Base-by-base conservation (phyloP, 805 yeast genomes). In the Naumovozyma baii region DNA sequence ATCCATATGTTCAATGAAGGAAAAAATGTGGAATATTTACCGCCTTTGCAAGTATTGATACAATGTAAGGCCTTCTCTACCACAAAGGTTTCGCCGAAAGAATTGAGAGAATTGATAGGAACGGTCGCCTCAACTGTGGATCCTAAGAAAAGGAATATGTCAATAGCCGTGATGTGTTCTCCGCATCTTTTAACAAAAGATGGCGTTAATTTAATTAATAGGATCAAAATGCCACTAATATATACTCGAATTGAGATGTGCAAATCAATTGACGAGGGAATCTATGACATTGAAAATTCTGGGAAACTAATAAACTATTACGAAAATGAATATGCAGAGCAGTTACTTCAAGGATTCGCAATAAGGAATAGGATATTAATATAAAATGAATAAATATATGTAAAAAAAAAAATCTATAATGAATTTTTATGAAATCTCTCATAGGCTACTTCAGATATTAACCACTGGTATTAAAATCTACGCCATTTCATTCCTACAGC, bases 401-500 rank as follows among this genome's bases (percentile, higher is more conserved):
- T 12, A 29, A 29, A 12, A 29, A 29, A 29, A 29, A 5, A 13
- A n/a, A 29, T 29, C 31, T 29, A 29, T 29, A 29, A 29, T 22
- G 28, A 22, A 22, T 8, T 22, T 7, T 12, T 22, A 12, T 22
- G 12, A 22, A 22, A 22, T 22, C 7, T 22, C 12, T 22, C 7
- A 22, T 8, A 22, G 28, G 12, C 12, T 7, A 22, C 10, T 8
- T 22, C 10, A 8, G 7, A 22, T 22, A 22, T 8, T 22, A 12
- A 7, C 7, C 28, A 22, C 10, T 22, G 28, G 28, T 22, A 12
- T 41, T 39, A 50, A 28, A 63, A 61, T 42, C 54, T 57, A 18
- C 51, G 49, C 58, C 66, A 44, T 34, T 54, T 61, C 50, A 57
- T 47, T 1, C 79, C 79, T 19, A 73, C 76, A 9, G 68, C 57